Percentiles rank a stretch among this genome's conserved stretches.
phyloP scores from a whole-genome alignment of 2,329 filamentous ascomycete genomes.

The Teratosphaeria gauchensis region DNA sequence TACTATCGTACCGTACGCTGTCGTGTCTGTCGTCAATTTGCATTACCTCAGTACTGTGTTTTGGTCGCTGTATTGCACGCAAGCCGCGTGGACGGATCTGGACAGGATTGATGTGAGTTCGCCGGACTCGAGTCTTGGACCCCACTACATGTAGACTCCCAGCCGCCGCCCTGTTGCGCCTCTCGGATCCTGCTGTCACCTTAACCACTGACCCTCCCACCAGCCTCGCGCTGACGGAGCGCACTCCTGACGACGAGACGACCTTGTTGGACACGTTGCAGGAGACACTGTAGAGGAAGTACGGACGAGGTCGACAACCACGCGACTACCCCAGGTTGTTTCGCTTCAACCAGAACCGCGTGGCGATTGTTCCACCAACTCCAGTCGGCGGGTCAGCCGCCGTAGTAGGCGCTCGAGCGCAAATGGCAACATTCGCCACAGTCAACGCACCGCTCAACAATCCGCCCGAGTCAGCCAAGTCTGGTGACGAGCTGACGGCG shows the following conservation, averaged over 20 bases:
- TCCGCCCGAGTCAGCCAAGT: conserved; percentile 32
- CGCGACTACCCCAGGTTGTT: background rate
- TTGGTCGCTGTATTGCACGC: background rate
- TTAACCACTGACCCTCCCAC: background rate
- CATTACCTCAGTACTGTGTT: background rate
- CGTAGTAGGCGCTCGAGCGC: conserved; percentile 8
- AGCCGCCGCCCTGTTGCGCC: background rate
- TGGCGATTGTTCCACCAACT: conserved; percentile 10
- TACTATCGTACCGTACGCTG: background rate
- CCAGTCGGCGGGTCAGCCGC: background rate
- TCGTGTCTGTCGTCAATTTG: background rate
- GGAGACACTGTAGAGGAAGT: background rate
- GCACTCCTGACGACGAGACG: background rate
- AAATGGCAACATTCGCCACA: conserved; percentile 32
- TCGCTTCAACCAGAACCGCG: background rate
- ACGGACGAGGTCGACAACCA: background rate
- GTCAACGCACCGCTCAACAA: conserved; percentile 18
- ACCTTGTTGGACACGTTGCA: background rate
- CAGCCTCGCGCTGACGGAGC: background rate
- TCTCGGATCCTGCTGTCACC: background rate
- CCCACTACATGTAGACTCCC: background rate
- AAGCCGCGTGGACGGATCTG: background rate
- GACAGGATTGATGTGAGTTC: background rate
- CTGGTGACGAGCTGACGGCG: conserved; percentile 46
- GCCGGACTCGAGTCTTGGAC: background rate